Base-by-base conservation (phyloP, 2,329 filamentous ascomycete genomes). In the Aureobasidium sp. region DNA sequence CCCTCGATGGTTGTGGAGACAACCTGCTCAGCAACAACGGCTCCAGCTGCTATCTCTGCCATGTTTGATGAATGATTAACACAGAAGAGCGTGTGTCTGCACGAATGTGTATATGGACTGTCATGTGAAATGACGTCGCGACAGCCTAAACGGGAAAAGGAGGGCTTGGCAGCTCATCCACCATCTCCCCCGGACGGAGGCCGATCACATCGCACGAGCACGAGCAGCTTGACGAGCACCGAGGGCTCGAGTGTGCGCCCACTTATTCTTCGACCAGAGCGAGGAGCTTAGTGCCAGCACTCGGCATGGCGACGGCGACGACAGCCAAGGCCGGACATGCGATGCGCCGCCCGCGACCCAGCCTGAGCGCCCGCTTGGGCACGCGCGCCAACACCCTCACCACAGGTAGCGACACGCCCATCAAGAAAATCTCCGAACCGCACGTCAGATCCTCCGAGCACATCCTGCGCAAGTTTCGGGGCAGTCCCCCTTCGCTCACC, bases 401-500 rank as follows among this genome's bases (percentile, higher is more conserved):
- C 67, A 64, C 67, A 65, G 65, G 66, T 60, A 52, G 36, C 60
- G 45, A 55, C 45, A 49, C 37, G 32, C 59, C 64, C 10, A 57
- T 64, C 30, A 72, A 65, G 59, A 69, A 65, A 62, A 53, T 72
- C 29, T 63, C 66, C 34, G 72, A 74, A 62, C 72, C 72, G 3
- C 67, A 68, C 58, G 91, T 93, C 47, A 83, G 88, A 72, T 88
- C 86, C 34, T 84, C 87, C 64, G 76, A 82, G 15, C 90, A 94
- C 69, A 91, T 97, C 52, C 79, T 97, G n/a, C 86, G 84, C 68
- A 96, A 92, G 75, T 91, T 88, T 74, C 80, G 79, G 44, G 85
- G 82, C 69, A 81, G 81, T 55, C 84, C 87, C 9, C 92, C 94
- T 0, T 97, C 93, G 4, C 79, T 99, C 29, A 85, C 93, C 55